Base-by-base conservation (phyloP, 139 green algal species). In the Coelastrella sp. region DNA sequence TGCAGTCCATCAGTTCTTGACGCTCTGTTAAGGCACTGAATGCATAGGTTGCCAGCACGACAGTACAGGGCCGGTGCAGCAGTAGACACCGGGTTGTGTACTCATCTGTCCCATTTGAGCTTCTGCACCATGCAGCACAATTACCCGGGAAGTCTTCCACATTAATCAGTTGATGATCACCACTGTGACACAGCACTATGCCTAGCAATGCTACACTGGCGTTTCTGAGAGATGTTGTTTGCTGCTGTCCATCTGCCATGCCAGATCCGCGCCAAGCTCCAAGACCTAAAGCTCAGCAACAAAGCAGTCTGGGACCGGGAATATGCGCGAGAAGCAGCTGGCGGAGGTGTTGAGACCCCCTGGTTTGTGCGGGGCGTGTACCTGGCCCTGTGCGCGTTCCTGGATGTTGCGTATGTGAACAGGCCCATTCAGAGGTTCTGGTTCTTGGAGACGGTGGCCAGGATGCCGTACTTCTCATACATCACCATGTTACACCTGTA, bases 401-500 rank as follows among this genome's bases (percentile, higher is more conserved):
- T 98, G 93, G 97, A 98, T 90, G 71, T 95, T 3, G 54, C 96
- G 14, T 98, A 95, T 89, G 91, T 94, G 61, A 95, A 95, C 86
- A 92, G 96, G 8, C 96, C 97, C 73, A 96, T 98, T 83, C 94
- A 96, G 91, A 84, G 92, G 17, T 96, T 97, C 80, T 97, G 95
- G 94, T 95, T 96, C 86, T 84, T 97, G 76, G 94, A 97, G 82
- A 87, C 82, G 3, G 85, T 89, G 73, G 94, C 94, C 19, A 86
- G 92, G 78, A 95, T 96, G 93, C 97, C 98, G 0, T 99, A 99
- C 95, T 99, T 99, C 92, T 96, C 94, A 77, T 99, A 98, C 93
- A 98, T 99, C 92, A 97, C 94, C 76, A 97, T 98, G 94, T 95
- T 99, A 92, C 98, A 99, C 93, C 89, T 99, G 23, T 98, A 98